Conservation (phyloP, 768 basidiomycete species). For the Boletus reticulatus region DNA sequence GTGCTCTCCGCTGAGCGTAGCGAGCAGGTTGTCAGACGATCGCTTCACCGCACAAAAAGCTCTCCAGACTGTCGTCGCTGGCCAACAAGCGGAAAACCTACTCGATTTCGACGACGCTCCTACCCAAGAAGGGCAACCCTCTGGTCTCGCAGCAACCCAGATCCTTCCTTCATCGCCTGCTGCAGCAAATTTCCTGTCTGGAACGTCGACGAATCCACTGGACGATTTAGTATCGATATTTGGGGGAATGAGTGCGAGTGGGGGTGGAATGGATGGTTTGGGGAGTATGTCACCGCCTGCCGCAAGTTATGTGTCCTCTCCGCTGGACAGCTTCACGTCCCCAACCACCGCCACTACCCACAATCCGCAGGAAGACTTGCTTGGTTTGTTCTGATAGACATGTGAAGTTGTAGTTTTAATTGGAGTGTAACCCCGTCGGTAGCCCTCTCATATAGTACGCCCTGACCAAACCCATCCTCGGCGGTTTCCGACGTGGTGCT, state of each 20-base stretch:
- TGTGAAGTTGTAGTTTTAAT: background rate
- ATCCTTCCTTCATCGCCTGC: conserved; percentile 70
- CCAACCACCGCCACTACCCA: conserved; percentile 20
- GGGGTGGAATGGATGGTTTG: conserved; percentile 17
- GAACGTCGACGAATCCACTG: conserved; percentile 83
- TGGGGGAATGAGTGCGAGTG: conserved; percentile 46
- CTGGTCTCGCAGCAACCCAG: conserved; percentile 76
- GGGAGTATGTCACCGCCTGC: conserved; percentile 10
- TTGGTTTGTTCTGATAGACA: conserved; percentile 50
- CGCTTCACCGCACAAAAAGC: conserved; percentile 75
- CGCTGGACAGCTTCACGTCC: conserved; percentile 23
- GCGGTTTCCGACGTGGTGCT: no score
- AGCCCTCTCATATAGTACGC: no score
- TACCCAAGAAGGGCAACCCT: conserved; percentile 54
- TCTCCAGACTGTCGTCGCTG: conserved; percentile 83
- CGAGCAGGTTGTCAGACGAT: conserved; percentile 58
- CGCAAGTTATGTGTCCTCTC: conserved; percentile 4
- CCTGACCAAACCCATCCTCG: no score
- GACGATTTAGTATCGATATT: conserved; percentile 95
- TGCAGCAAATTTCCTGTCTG: conserved; percentile 69
- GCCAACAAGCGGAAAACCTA: conserved; percentile 92
- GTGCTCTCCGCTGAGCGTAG: background rate
- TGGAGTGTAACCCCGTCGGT: no score
- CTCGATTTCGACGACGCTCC: conserved; percentile 88
- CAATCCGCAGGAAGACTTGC: conserved; percentile 48